Evolutionary conservation across 2,329 filamentous ascomycete species (phyloP).

Genomic region (Decorospora gaudefroyi): DNA sequence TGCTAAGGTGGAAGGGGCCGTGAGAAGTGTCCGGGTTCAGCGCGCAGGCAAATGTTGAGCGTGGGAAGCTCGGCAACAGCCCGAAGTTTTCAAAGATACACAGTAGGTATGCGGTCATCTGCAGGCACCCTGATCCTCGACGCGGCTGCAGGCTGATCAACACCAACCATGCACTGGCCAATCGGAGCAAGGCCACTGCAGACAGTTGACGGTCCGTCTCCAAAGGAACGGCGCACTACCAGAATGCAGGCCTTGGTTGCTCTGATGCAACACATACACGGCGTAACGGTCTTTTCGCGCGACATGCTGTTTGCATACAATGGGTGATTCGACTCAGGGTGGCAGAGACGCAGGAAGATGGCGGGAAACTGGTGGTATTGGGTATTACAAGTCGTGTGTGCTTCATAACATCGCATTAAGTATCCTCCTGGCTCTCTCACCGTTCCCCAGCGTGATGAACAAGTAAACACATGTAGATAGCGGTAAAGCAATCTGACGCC

Average conservation of each 20-base stretch:
- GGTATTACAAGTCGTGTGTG: conserved; percentile 44
- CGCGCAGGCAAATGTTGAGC: conserved; percentile 31
- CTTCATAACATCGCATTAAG: conserved; percentile 46
- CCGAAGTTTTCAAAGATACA: conserved; percentile 2
- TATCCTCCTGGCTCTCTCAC: conserved; percentile 25
- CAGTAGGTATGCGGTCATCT: conserved; percentile 20
- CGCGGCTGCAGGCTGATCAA: conserved; percentile 29
- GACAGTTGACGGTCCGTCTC: not conserved
- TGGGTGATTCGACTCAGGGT: not conserved
- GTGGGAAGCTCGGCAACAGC: conserved; percentile 18
- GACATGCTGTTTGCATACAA: not conserved
- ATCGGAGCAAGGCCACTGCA: conserved; percentile 8
- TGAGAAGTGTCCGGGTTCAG: too few relatives aligned
- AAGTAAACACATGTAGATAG: conserved; percentile 28
- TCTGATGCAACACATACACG: not conserved
- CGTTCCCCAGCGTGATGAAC: conserved; percentile 19
- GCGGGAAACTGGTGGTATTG: conserved; percentile 29
- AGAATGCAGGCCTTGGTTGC: not conserved
- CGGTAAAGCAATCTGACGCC: conserved; percentile 28
- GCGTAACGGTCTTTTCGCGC: too few relatives aligned
- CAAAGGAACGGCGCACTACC: not conserved
- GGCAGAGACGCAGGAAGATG: conserved; percentile 16
- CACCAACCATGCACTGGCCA: conserved; percentile 29
- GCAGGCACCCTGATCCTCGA: conserved; percentile 3
- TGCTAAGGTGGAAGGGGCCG: too few relatives aligned